Percentiles rank a stretch among this genome's conserved stretches.
phyloP scores from a whole-genome alignment of 2,329 filamentous ascomycete species.

The Byssochlamys sp. region DNA sequence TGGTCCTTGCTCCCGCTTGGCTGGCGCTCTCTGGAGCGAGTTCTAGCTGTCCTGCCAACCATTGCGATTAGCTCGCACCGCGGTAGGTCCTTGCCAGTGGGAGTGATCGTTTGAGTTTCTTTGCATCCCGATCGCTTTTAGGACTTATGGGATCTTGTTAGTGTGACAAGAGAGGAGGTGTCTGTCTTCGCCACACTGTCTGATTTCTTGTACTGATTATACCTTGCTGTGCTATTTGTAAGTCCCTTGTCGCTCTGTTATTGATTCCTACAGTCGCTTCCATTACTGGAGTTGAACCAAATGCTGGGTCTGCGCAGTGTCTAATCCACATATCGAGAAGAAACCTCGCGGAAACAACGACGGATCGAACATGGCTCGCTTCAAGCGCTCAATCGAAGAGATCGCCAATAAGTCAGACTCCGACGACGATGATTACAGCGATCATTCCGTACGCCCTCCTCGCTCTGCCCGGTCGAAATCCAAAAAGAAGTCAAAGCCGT shows the following conservation, averaged over 20 bases:
- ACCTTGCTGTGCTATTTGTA: neutral
- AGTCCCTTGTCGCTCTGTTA: neutral
- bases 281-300: neutral
- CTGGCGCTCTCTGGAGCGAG: neutral
- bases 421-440: slow-evolving; percentile 37
- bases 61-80: neutral
- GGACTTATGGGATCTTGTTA: neutral
- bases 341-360: slow-evolving; percentile 3
- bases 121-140: neutral
- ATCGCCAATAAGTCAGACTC: slow-evolving; percentile 36
- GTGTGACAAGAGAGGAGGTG: neutral
- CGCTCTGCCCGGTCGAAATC: slow-evolving; percentile 21
- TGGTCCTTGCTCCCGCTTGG: neutral
- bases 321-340: slow-evolving; percentile 8
- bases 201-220: neutral
- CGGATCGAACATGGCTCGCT: slow-evolving; percentile 20
- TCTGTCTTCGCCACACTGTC: neutral
- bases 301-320: neutral
- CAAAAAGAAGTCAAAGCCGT: slow-evolving; percentile 23
- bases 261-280: neutral
- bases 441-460: slow-evolving; percentile 23
- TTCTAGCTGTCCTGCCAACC: neutral
- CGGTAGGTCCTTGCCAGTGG: neutral
- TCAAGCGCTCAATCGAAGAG: slow-evolving; percentile 36
- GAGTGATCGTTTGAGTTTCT: neutral